These are phyloP conservation scores for Glaciozyma martinii DNA, from an alignment of 768 basidiomycete species.

Conservation along the genomic window DNA sequence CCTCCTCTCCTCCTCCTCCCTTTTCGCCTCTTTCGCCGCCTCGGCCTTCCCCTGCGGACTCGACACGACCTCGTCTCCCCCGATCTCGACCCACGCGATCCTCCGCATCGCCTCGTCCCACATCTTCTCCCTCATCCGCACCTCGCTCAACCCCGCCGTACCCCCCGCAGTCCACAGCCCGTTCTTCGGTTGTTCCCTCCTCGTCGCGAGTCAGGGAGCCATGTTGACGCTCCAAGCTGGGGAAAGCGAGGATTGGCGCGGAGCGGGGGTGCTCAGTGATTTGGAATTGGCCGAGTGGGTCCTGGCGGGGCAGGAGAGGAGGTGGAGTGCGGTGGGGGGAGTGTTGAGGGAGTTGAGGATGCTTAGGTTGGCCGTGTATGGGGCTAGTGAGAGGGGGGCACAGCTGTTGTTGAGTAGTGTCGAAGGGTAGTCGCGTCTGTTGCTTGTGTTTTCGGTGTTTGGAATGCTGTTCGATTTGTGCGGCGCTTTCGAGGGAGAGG, in stretches of 20 bases:
- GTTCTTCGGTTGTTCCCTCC: conserved; percentile 17
- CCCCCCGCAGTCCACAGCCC: neutral
- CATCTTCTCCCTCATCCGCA: conserved; percentile 6
- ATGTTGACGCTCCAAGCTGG: neutral
- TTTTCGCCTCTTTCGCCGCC: conserved; percentile 7
- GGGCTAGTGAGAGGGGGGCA: neutral
- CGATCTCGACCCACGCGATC: neutral
- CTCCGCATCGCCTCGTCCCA: conserved; percentile 3
- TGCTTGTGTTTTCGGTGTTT: too few relatives aligned
- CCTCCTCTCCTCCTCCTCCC: conserved; percentile 11
- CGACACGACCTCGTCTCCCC: conserved; percentile 13
- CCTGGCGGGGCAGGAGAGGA: neutral
- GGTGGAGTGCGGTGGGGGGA: neutral
- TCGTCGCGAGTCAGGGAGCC: conserved; percentile 8
- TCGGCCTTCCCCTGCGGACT: conserved; percentile 10
- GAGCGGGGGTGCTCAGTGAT: neutral
- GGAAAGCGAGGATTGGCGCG: neutral
- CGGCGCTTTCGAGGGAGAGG: too few relatives aligned
- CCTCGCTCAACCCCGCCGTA: neutral
- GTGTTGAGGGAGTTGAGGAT: neutral
- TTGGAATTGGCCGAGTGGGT: neutral
- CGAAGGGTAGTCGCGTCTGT: too few relatives aligned
- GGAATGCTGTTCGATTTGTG: too few relatives aligned
- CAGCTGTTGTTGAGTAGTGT: neutral
- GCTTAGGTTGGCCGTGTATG: neutral